Base-by-base conservation (phyloP, 2,329 filamentous ascomycete species). In the Monilinia fructigena region DNA sequence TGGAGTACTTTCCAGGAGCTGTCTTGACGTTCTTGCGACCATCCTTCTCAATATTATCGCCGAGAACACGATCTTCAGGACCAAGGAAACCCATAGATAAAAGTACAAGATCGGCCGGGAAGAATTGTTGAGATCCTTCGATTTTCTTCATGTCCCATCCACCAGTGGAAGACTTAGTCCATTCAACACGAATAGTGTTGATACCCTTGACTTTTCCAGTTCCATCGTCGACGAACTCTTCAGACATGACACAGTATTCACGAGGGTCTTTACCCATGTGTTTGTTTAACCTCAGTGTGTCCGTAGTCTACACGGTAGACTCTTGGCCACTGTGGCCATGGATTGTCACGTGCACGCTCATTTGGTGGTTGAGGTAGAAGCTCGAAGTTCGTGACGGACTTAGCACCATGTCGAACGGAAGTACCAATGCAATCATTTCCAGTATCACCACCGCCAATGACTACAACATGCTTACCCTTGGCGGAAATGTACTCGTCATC, bases 111-210 rank as follows among this genome's bases (percentile, higher is more conserved):
- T 98, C 94, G 38, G 94, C 94, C 48, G 92, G 92, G 89, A 97
- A 97, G 85, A 96, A 96, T 77, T 97, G 88, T 82, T 96, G 91
- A 69, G 90, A 94, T 48, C 91, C 93, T 72, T 97, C 93, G 42
- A 96, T 84, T 79, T 96, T 94, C 85, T 97, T 97, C 93, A 98
- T 97, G 80, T 97, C 94, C 94, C 94, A 98, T 55, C 93, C 93
- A 71, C 93, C 93, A 69, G 86, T 89, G 38, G 91, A 85, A 64
- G 88, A 92, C 83, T 93, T 95, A 73, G 92, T 95, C 94, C 94
- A 98, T 78, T 97, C 93, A 54, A 98, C 93, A 65, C 94, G 92
- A 67, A 95, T 87, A 54, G 93, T 97, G 80, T 95, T 97, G 84
- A 98, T 97, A 70, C 94, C 94, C 83, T 93, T 96, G 76, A 98